Evolutionary conservation across 2,329 filamentous ascomycete species (phyloP).

Genomic region (Teratosphaeria viscida): DNA sequence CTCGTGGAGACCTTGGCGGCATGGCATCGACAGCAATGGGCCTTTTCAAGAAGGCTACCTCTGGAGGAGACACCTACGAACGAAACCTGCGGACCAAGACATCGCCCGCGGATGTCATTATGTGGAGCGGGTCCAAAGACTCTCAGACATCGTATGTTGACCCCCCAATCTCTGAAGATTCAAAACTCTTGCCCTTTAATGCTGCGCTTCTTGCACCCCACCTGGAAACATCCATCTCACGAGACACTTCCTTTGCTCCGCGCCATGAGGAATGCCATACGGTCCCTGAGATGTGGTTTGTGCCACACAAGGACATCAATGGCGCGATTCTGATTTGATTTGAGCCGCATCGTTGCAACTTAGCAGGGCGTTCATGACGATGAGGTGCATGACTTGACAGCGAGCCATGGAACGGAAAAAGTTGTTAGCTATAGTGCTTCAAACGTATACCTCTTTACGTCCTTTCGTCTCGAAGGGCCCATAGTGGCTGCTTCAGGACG

Average conservation of each 20-base stretch:
- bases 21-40: constrained; percentile 72
- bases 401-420: neutral
- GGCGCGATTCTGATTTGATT: constrained; percentile 12
- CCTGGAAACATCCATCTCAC: neutral
- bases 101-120: constrained; percentile 87
- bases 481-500: constrained; percentile 14
- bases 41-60: constrained; percentile 78
- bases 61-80: constrained; percentile 67
- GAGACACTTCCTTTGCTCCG: neutral
- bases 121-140: constrained; percentile 97
- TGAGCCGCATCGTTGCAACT: constrained; percentile 5
- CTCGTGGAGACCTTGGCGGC: constrained; percentile 70
- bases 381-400: constrained; percentile 1
- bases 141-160: constrained; percentile 75
- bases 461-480: constrained; percentile 16
- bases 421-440: constrained; percentile 8
- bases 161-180: constrained; percentile 13
- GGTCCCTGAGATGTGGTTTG: neutral
- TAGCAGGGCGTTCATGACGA: constrained; percentile 15
- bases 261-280: neutral
- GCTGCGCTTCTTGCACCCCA: constrained; percentile 44
- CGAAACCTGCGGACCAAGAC: constrained; percentile 81
- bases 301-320: constrained; percentile 11
- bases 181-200: constrained; percentile 4
- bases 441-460: constrained; percentile 10